A percentile compares a stretch with the other conserved stretches of the same genome.
Conservation (phyloP, 2,329 filamentous ascomycete species). For the Penicillium sp. region DNA sequence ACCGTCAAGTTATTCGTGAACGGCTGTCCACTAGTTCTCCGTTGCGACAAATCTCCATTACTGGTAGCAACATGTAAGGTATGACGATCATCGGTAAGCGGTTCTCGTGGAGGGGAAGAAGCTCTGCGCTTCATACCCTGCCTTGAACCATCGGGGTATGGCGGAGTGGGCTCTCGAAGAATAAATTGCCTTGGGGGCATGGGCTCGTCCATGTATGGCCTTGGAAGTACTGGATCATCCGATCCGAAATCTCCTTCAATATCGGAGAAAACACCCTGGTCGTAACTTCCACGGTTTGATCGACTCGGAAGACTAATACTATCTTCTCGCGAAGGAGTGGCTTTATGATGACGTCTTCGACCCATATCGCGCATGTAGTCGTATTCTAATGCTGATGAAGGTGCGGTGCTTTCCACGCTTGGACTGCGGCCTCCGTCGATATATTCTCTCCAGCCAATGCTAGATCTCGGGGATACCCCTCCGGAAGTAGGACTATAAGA, state of each 20-base stretch:
- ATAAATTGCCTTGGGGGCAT: slow-evolving; percentile 37
- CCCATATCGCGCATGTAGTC: slow-evolving; percentile 38
- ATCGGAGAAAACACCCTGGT: slow-evolving; percentile 58
- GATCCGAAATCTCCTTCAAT: slow-evolving; percentile 44
- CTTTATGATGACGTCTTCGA: slow-evolving; percentile 51
- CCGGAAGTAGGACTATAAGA: slow-evolving; percentile 42
- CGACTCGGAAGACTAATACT: slow-evolving; percentile 50
- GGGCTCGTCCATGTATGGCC: slow-evolving; percentile 32
- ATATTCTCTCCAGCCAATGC: slow-evolving; percentile 43
- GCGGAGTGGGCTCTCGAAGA: slow-evolving; percentile 41
- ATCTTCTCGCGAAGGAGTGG: slow-evolving; percentile 52
- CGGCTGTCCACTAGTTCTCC: slow-evolving; percentile 55
- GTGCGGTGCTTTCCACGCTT: slow-evolving; percentile 44
- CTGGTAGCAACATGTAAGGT: slow-evolving; percentile 37
- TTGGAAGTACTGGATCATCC: slow-evolving; percentile 38
- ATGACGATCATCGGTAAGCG: slow-evolving; percentile 36
- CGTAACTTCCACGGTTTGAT: slow-evolving; percentile 63
- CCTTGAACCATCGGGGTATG: slow-evolving; percentile 42
- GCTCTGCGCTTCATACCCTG: slow-evolving; percentile 65
- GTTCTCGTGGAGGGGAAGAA: slow-evolving; percentile 63
- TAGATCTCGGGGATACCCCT: slow-evolving; percentile 43
- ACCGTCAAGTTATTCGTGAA: slow-evolving; percentile 57
- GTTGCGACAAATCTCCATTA: slow-evolving; percentile 56
- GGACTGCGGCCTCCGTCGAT: slow-evolving; percentile 42
- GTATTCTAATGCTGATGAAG: slow-evolving; percentile 41